These are phyloP conservation scores for Ambrosiella xylebori DNA, from an alignment of 2,329 filamentous ascomycete species.

Conservation along the genomic window DNA sequence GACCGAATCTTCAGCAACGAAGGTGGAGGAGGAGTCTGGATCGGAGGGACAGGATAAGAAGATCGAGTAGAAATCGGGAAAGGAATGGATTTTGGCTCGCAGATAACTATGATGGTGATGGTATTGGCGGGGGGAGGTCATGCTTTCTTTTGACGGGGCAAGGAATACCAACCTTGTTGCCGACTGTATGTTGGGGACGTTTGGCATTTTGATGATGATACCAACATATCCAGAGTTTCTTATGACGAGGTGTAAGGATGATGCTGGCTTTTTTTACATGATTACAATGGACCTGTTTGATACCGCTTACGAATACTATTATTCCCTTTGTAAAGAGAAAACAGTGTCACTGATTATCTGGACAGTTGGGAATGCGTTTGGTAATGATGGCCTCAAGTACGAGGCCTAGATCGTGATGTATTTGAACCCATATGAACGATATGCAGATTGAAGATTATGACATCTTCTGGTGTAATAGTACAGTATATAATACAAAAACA, in stretches of 20 bases:
- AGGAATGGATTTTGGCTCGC: too few relatives aligned
- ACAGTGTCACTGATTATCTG: too few relatives aligned
- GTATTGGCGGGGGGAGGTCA: neutral
- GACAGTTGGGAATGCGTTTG: too few relatives aligned
- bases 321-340: neutral
- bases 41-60: neutral
- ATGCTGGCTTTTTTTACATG: conserved; percentile 1
- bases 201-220: too few relatives aligned
- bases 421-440: too few relatives aligned
- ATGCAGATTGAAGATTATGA: too few relatives aligned
- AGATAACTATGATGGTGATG: too few relatives aligned
- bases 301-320: conserved; percentile 1
- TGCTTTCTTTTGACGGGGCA: neutral
- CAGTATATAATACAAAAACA: too few relatives aligned
- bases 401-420: too few relatives aligned
- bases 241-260: neutral
- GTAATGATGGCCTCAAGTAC: too few relatives aligned
- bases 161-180: neutral
- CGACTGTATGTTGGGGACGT: neutral
- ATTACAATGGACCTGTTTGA: conserved; percentile 12
- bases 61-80: neutral
- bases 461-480: too few relatives aligned
- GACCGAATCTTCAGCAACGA: conserved; percentile 4
- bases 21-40: neutral
- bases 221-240: too few relatives aligned